Conservation (phyloP, 768 basidiomycete species). For the Wakefieldia striispora region DNA sequence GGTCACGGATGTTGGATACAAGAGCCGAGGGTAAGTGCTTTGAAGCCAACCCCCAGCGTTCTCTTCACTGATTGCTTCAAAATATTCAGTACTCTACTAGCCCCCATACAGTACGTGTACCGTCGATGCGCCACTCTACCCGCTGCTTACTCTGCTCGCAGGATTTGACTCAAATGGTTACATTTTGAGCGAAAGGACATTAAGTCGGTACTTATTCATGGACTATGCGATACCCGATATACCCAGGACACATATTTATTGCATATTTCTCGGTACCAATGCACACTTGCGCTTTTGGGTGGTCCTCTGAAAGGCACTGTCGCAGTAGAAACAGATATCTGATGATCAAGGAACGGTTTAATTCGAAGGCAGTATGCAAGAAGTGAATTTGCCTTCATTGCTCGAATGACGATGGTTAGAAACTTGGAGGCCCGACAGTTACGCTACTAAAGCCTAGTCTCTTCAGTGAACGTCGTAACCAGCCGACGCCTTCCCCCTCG, state of each 20-base stretch:
- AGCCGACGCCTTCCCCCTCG: constrained; percentile 31
- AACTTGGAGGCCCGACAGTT: constrained; percentile 24
- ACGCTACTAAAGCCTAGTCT: constrained; percentile 30
- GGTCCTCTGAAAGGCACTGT: too few species aligned
- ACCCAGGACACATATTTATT: neutral
- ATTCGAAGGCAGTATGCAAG: too few species aligned
- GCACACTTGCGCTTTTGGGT: too few species aligned
- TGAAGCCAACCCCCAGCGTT: neutral
- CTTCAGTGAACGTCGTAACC: constrained; percentile 30
- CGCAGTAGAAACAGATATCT: too few species aligned
- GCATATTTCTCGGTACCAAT: too few species aligned
- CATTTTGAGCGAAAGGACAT: constrained; percentile 6
- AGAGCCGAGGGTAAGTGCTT: constrained; percentile 21
- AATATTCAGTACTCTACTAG: constrained; percentile 10
- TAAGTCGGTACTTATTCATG: neutral
- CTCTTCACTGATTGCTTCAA: neutral
- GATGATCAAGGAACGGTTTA: too few species aligned
- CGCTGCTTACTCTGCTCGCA: neutral
- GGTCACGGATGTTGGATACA: constrained; percentile 7
- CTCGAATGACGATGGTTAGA: constrained; percentile 9
- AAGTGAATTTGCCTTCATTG: neutral
- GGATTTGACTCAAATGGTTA: constrained; percentile 11
- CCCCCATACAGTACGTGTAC: constrained; percentile 7
- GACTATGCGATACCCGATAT: constrained; percentile 2
- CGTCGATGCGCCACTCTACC: neutral